Conservation (phyloP, 2,329 filamentous ascomycete genomes). For the Coleophoma eucalyptorum region DNA sequence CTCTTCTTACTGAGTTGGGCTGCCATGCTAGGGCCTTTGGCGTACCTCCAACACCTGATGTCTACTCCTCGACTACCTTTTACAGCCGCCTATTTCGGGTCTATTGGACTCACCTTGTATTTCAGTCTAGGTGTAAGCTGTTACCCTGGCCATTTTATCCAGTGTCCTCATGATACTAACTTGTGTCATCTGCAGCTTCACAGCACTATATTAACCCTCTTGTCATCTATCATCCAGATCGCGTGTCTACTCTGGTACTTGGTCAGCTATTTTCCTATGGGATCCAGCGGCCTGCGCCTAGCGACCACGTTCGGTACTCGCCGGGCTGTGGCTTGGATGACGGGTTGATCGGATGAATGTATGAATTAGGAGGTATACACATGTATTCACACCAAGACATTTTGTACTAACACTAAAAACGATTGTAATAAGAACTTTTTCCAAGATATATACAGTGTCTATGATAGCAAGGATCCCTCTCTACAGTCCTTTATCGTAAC, state of each 20-base stretch:
- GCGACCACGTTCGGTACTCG: conserved; percentile 83
- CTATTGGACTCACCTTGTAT: conserved; percentile 84
- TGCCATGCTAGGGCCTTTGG: conserved; percentile 85
- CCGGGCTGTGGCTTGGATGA: conserved; percentile 85
- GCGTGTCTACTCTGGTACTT: conserved; percentile 87
- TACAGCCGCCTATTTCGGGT: conserved; percentile 91
- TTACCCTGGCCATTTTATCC: conserved; percentile 15
- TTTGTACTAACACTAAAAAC: no score
- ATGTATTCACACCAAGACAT: no score
- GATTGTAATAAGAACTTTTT: no score
- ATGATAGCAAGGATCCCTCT: no score
- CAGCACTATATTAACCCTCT: conserved; percentile 78
- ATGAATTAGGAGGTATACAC: no score
- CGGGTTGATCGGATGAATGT: conserved; percentile 44
- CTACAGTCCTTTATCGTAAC: no score
- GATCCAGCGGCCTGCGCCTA: conserved; percentile 79
- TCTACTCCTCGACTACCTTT: conserved; percentile 86
- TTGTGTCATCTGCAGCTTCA: conserved; percentile 56
- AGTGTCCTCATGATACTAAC: no score
- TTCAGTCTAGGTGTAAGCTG: conserved; percentile 85
- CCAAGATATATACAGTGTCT: no score
- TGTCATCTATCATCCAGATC: conserved; percentile 81
- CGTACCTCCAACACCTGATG: conserved; percentile 79
- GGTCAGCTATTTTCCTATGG: conserved; percentile 98
- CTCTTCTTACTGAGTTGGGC: conserved; percentile 92